These are phyloP conservation scores for Selenicereus undatus DNA, from an alignment of 148 eudicot genomes.

Conservation along the genomic window DNA sequence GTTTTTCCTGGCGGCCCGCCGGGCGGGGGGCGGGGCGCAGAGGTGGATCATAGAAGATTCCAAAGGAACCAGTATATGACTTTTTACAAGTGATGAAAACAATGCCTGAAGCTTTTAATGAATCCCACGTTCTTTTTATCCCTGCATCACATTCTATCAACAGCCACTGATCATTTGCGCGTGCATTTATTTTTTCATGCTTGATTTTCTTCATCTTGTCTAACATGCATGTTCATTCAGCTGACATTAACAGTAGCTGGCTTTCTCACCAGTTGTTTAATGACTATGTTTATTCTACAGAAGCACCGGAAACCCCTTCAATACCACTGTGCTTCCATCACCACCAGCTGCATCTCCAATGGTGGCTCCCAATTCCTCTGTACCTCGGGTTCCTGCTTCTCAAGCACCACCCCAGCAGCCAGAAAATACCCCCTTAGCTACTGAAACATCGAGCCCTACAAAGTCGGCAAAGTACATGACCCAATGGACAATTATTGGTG, in stretches of 20 bases:
- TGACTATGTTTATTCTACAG: conserved; percentile 38
- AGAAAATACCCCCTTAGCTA: conserved; percentile 32
- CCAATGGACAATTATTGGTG: conserved; percentile 44
- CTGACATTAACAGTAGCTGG: not conserved
- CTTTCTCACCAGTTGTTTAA: not conserved
- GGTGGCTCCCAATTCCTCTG: conserved; percentile 42
- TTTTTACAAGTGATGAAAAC: no score
- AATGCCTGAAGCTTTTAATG: no score
- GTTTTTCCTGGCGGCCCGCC: no score
- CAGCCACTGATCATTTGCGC: no score
- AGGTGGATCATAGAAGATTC: no score
- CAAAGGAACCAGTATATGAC: no score
- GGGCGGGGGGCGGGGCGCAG: no score
- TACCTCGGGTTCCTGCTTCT: conserved; percentile 44
- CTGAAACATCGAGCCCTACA: conserved; percentile 32
- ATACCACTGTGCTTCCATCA: conserved; percentile 63
- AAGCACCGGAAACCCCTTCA: conserved; percentile 79
- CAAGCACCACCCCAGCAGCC: conserved; percentile 29
- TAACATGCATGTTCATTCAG: not conserved
- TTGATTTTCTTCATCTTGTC: not conserved
- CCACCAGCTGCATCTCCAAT: conserved; percentile 48
- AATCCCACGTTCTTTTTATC: no score
- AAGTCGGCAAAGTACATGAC: conserved; percentile 25
- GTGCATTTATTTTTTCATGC: not conserved
- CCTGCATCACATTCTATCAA: no score